Evolutionary conservation across 2,329 filamentous ascomycete species (phyloP).

Genomic region (Aspergillus melleus): DNA sequence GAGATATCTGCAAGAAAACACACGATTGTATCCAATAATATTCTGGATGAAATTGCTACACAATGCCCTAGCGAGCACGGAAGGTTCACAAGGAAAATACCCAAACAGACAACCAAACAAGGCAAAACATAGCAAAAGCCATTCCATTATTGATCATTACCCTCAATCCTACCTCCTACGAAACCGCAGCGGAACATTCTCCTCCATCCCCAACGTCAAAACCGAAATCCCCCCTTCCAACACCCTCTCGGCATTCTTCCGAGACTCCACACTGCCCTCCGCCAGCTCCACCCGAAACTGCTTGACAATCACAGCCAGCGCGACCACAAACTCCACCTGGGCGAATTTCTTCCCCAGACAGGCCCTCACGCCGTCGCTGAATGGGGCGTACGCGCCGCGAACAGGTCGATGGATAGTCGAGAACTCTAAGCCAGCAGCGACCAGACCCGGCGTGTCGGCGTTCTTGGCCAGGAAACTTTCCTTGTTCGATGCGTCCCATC

Average conservation of each 20-base stretch:
- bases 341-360: conserved; percentile 28
- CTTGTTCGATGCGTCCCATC: conserved; percentile 22
- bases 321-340: conserved; percentile 25
- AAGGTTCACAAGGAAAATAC: too few relatives aligned
- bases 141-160: too few relatives aligned
- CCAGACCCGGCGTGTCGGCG: conserved; percentile 12
- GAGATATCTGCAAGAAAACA: too few relatives aligned
- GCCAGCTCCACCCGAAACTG: conserved; percentile 17
- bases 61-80: too few relatives aligned
- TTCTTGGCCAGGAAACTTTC: conserved; percentile 23
- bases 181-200: conserved; percentile 18
- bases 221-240: conserved; percentile 13
- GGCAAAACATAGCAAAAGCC: too few relatives aligned
- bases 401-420: conserved; percentile 22
- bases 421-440: conserved; percentile 18
- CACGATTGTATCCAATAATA: too few relatives aligned
- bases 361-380: conserved; percentile 23
- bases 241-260: conserved; percentile 7
- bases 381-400: conserved; percentile 21
- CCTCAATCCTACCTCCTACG: conserved; percentile 3
- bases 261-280: conserved; percentile 1
- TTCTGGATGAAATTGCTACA: too few relatives aligned
- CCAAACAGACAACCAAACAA: too few relatives aligned
- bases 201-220: conserved; percentile 18
- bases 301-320: conserved; percentile 14